Evolutionary conservation across 495 filamentous ascomycete species (phyloP), one percentile per base, ranked within the genome.

Genomic region (Hypoxylon rickii): DNA sequence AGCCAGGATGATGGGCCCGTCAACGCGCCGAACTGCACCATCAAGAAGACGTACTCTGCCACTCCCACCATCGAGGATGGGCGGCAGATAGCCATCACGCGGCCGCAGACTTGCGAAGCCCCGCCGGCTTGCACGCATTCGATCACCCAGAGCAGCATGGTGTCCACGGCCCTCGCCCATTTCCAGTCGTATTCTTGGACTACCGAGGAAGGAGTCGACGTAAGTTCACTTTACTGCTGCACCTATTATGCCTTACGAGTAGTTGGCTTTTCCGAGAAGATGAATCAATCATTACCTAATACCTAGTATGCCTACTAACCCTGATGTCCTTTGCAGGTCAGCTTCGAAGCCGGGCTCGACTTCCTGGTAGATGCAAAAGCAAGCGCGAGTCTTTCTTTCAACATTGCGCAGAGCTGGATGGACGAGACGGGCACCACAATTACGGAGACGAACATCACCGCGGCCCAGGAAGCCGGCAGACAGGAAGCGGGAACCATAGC

Each of bases 51-150:
- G 6, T 46, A 49, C 29, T 15, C 29, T 16, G 40, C 51, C n/a
- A 50, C 32, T 2, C 53, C 53, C 2, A 58, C 48, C 1, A 15
- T 47, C 3, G n/a, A 57, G 17, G 39, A 48, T 3, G 59, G 59
- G 5, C 7, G 15, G 2, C 59, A 63, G 34, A 44, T 57, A 19
- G 59, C 53, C 19, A 15, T 63, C 6, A 63, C 59, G 1, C 49
- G 44, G 12, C 48, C 59, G 16, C 59, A 63, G 44, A 49, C 44
- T 16, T 63, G 59, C 38, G 59, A 54, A 19, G 53, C 53, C 11
- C 24, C 48, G 0, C 52, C 53, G 1, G 34, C 59, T 12, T 63
- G 59, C 26, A 57, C 53, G 2, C 59, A 63, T 34, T 53, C 59
- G 3, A 52, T 63, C 12, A 45, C 38, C 7, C 18, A 55, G 10